phyloP scores from a whole-genome alignment of 2,329 filamentous ascomycete genomes.

The Delphinella strobiligena region DNA sequence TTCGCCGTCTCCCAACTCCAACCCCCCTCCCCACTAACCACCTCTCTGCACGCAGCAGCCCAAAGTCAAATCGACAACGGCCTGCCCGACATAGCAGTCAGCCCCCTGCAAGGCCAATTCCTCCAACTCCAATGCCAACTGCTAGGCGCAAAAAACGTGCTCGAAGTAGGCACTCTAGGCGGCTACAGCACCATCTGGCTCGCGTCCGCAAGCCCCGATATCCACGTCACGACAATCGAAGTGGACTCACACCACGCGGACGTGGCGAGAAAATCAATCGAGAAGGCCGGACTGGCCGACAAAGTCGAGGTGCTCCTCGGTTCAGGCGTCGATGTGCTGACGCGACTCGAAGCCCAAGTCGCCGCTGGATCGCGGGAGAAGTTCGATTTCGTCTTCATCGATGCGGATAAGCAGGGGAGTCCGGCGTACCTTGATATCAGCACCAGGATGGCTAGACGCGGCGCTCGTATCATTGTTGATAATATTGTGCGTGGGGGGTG shows the following conservation, averaged over 20 bases:
- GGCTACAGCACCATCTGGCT: slow-evolving; percentile 45
- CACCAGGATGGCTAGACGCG: slow-evolving; percentile 20
- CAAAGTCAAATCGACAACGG: slow-evolving; percentile 5
- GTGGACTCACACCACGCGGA: slow-evolving; percentile 33
- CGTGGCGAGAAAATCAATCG: slow-evolving; percentile 35
- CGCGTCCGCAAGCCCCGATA: slow-evolving; percentile 25
- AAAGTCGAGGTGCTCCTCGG: slow-evolving; percentile 35
- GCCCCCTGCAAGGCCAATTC: slow-evolving; percentile 24
- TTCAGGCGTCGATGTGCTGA: slow-evolving; percentile 31
- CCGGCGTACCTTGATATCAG: slow-evolving; percentile 37
- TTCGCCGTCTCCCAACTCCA: slow-evolving; percentile 23
- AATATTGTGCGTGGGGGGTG: slow-evolving; percentile 35
- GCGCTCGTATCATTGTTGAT: slow-evolving; percentile 37
- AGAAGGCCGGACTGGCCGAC: slow-evolving; percentile 27
- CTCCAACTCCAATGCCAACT: slow-evolving; percentile 25
- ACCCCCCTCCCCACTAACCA: slow-evolving; percentile 3
- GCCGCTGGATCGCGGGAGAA: slow-evolving; percentile 23
- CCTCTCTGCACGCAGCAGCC: slow-evolving; percentile 3
- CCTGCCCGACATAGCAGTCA: slow-evolving; percentile 25
- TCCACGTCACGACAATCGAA: slow-evolving; percentile 40
- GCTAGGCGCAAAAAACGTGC: slow-evolving; percentile 19
- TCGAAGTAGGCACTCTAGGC: slow-evolving; percentile 46
- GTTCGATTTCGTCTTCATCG: slow-evolving; percentile 42
- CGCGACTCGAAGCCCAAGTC: slow-evolving; percentile 29
- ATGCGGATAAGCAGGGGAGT: slow-evolving; percentile 40